A percentile compares a stretch with the other conserved stretches of the same genome.
Evolutionary conservation across 805 yeast genomes (phyloP).

Genomic region (Yamadazyma phyllophila): DNA sequence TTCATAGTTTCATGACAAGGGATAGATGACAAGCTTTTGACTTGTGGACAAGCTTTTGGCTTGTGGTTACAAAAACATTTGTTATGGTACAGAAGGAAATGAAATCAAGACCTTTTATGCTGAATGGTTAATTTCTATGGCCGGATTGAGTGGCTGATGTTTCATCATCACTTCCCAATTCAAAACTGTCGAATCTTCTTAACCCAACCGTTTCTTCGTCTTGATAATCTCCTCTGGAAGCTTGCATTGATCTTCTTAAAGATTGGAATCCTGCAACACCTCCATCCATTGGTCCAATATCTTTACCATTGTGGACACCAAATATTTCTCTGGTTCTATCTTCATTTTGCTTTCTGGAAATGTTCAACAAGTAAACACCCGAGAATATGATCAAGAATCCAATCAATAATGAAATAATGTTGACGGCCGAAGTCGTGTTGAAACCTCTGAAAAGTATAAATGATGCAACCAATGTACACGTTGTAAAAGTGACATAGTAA

Average conservation of each 20-base stretch:
- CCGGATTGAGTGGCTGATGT: conserved; percentile 8
- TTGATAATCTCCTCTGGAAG: conserved; percentile 43
- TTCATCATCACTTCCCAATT: conserved; percentile 43
- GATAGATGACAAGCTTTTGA: too few species aligned
- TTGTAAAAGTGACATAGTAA: conserved; percentile 88
- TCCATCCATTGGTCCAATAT: conserved; percentile 70
- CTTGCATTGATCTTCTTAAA: conserved; percentile 73
- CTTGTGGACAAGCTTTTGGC: too few species aligned
- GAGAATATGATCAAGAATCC: conserved; percentile 85
- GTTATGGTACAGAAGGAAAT: background rate
- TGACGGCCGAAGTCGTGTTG: conserved; percentile 77
- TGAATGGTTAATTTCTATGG: conserved; percentile 4
- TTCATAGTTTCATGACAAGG: background rate
- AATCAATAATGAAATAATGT: conserved; percentile 74
- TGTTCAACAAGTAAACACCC: conserved; percentile 81
- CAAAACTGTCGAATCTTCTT: conserved; percentile 63
- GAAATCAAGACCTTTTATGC: background rate
- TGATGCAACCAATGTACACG: conserved; percentile 81
- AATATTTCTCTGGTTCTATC: conserved; percentile 53
- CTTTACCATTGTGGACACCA: conserved; percentile 54
- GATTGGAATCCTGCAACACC: conserved; percentile 73
- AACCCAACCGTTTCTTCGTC: conserved; percentile 51
- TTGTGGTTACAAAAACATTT: background rate
- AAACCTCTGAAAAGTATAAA: conserved; percentile 84
- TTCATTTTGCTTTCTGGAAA: conserved; percentile 64